These are phyloP conservation scores for Filosporella fistucella DNA, from an alignment of 495 filamentous ascomycete species.

Conservation along the genomic window DNA sequence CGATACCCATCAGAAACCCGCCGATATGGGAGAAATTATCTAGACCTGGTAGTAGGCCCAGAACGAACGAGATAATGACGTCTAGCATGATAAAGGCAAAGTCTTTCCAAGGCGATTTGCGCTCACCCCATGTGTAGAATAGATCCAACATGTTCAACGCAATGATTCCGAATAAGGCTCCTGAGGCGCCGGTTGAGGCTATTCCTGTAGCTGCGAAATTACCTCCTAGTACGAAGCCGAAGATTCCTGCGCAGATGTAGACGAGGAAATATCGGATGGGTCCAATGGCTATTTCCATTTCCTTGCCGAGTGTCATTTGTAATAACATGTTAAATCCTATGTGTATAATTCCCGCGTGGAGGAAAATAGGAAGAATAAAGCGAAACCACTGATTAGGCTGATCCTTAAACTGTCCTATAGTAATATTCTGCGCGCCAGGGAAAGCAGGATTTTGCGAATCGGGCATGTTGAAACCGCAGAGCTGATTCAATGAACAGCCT, in stretches of 20 bases:
- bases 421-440: conserved; percentile 47
- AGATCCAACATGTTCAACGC: conserved; percentile 85
- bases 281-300: conserved; percentile 88
- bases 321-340: conserved; percentile 93
- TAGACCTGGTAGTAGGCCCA: conserved; percentile 86
- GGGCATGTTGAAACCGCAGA: conserved; percentile 66
- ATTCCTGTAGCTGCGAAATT: conserved; percentile 82
- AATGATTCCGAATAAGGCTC: conserved; percentile 84
- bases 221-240: conserved; percentile 92
- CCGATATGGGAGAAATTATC: conserved; percentile 99
- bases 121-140: conserved; percentile 83
- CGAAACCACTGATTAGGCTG: conserved; percentile 92
- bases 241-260: conserved; percentile 88
- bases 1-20: conserved; percentile 89
- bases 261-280: conserved; percentile 80
- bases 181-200: conserved; percentile 83
- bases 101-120: conserved; percentile 70
- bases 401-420: conserved; percentile 29
- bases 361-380: conserved; percentile 92
- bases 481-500: conserved; percentile 65
- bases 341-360: conserved; percentile 90
- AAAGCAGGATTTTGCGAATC: conserved; percentile 46
- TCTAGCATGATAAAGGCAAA: conserved; percentile 80
- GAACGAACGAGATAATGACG: conserved; percentile 81
- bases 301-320: conserved; percentile 78